Percentiles rank a stretch among this genome's conserved stretches.
Evolutionary conservation across 352 stramenopile species (phyloP).

Genomic region (Phytophthora hybrid): DNA sequence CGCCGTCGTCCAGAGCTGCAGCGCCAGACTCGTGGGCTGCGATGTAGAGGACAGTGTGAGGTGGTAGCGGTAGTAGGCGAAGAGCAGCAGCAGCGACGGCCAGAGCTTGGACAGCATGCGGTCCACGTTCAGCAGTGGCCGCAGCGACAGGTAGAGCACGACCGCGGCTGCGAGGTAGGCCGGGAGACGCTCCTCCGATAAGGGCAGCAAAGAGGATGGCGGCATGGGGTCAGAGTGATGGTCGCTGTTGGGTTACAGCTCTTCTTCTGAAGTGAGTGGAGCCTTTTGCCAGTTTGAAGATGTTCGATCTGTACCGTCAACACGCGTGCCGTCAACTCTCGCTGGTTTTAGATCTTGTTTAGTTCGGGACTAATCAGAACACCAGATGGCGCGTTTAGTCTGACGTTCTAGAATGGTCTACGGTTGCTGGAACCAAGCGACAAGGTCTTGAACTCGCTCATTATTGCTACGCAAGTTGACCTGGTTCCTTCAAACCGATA

Average conservation of each 20-base stretch:
- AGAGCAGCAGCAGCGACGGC: conserved; percentile 57
- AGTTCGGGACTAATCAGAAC: conserved; percentile 24
- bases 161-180: conserved; percentile 47
- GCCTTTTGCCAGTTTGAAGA: too few relatives aligned
- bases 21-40: conserved; percentile 39
- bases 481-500: too few relatives aligned
- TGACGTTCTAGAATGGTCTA: conserved; percentile 3
- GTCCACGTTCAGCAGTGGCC: conserved; percentile 75
- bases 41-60: conserved; percentile 14
- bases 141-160: conserved; percentile 70
- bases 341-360: not conserved
- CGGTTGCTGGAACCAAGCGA: not conserved
- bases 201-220: conserved; percentile 27
- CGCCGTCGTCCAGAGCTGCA: conserved; percentile 42
- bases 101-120: conserved; percentile 65
- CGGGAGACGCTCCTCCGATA: conserved; percentile 43
- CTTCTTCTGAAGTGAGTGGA: conserved; percentile 6
- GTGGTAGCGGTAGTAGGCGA: conserved; percentile 63
- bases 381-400: conserved; percentile 30
- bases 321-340: conserved; percentile 1
- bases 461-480: too few relatives aligned
- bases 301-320: too few relatives aligned
- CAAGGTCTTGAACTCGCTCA: too few relatives aligned
- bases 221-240: conserved; percentile 22
- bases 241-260: conserved; percentile 3